Evolutionary conservation across 2,329 filamentous ascomycete genomes (phyloP), one percentile per base, ranked within the genome.

Genomic region (Fusarium veterinarium): DNA sequence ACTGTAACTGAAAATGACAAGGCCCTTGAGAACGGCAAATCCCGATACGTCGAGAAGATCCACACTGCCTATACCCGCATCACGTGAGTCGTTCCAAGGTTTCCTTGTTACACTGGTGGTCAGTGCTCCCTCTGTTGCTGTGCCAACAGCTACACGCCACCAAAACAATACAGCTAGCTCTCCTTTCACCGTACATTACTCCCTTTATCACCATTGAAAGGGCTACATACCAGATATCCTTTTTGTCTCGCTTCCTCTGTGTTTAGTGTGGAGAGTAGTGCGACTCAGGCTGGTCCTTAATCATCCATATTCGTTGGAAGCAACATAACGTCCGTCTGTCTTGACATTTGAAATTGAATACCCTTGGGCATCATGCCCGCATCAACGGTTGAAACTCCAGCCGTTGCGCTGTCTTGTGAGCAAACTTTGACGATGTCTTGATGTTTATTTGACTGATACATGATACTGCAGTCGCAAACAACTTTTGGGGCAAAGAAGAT

Each of bases 401-500:
- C 89, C 58, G 91, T 93, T 77, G 85, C 90, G 76, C 84, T 93
- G 79, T 93, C 91, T 51, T 93, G 91, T 92, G 85, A 78, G 86
- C 61, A 61, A 52, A 45, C 44, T 41, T 16, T 41, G 30, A 31
- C 35, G 46, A 16, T 23, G 17, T 23, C 42, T 52, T 13, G 20
- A 23, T 19, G 37, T 8, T 16, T 17, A 37, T 23, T 28, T 55
- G 17, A 33, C 78, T 79, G 59, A 78, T 68, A 37, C 25, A 52
- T 52, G 37, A 31, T 45, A 38, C 40, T 44, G 6, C 56, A 95
- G 95, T 99, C 85, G 95, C 96, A 79, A 99, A 99, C 86, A 99
- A 99, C 82, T 99, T 99, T 83, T 99, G 96, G 96, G 96, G 96
- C 73, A 98, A 97, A 87, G 95, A 98, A 82, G 96, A 99, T 87